Evolutionary conservation across 305 asterid genomes (phyloP).

Genomic region (Fraxinus latifolia): DNA sequence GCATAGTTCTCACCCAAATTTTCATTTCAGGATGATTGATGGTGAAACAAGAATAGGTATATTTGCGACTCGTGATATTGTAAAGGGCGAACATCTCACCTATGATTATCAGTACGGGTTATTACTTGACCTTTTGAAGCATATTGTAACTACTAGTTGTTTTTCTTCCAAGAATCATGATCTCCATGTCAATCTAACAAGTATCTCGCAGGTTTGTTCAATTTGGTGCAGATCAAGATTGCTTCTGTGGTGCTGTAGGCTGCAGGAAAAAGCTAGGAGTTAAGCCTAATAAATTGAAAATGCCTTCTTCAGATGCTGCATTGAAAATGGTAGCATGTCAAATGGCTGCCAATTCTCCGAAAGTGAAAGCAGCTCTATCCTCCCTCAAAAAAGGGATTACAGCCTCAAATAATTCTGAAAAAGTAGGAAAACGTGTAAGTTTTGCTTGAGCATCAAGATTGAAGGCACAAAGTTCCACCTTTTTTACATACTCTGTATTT

Average conservation of each 20-base stretch:
- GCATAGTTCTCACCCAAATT: constrained; percentile 21
- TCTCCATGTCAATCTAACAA: constrained; percentile 43
- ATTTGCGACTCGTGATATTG: constrained; percentile 71
- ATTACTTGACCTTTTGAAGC: constrained; percentile 11
- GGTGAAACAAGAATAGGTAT: constrained; percentile 97
- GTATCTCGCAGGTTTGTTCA: constrained; percentile 87
- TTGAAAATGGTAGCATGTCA: constrained; percentile 58
- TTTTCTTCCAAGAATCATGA: constrained; percentile 10
- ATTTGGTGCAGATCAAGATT: constrained; percentile 97
- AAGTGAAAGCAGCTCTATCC: constrained; percentile 44
- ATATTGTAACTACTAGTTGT: constrained; percentile 8
- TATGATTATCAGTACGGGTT: constrained; percentile 90
- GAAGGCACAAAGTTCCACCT: not conserved
- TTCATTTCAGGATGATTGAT: constrained; percentile 71
- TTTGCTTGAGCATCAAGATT: not conserved
- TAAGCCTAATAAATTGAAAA: constrained; percentile 63
- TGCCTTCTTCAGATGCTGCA: constrained; percentile 68
- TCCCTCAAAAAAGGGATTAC: not conserved
- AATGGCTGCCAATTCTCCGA: constrained; percentile 55
- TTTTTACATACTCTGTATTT: not conserved
- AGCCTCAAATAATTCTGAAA: not conserved
- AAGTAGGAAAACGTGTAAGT: constrained; percentile 43
- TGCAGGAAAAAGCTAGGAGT: constrained; percentile 88
- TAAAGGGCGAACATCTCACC: constrained; percentile 85
- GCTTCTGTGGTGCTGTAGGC: constrained; percentile 81